Base-by-base conservation (phyloP, 2,329 filamentous ascomycete genomes). In the Diaporthe sp. region DNA sequence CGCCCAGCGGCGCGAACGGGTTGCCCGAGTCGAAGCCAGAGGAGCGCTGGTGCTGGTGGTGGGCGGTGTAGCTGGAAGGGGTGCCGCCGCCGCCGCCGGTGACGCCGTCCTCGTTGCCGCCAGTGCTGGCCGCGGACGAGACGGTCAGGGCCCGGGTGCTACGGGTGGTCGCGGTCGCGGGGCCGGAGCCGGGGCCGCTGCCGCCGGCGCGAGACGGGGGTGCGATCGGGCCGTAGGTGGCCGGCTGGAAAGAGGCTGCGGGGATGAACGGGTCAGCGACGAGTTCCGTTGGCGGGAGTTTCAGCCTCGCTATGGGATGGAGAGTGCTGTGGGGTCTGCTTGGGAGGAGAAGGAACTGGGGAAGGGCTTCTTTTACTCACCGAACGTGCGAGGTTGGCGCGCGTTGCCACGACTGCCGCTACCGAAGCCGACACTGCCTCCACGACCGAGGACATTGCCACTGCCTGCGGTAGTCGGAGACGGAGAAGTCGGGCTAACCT, bases 171-270 rank as follows among this genome's bases (percentile, higher is more conserved):
- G 55, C 8, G 1, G 51, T n/a, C 20, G 22, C 12, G 22, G 58
- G n/a, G 2, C 39, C 37, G 13, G 39, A n/a, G 12, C 68, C 47
- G n/a, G 22, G 22, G 34, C 28, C 17, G n/a, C 22, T 22, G 67
- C 57, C 47, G 10, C 6, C 25, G 42, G 44, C 20, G 12, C 60
- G 58, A n/a, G 57, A 44, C 1, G 76, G 75, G 6, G 70, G 76
- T 4, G 8, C 73, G 22, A 77, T 77, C 1, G 76, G 73, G 7
- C 76, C 76, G 34, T 58, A 77, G 28, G 61, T 73, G 20, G 70
- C 47, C 4, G 65, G 44, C 28, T 61, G 61, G 63, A 71, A 73
- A 17, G 42, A 37, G 28, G 73, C 73, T 75, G 61, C 4, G 58
- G 17, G 37, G 37, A 12, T 3, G 34, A 55, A 55, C 12, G 47